Evolutionary conservation across 73 alveolate species (phyloP).

Genomic region (Paramecium sexaurelia): DNA sequence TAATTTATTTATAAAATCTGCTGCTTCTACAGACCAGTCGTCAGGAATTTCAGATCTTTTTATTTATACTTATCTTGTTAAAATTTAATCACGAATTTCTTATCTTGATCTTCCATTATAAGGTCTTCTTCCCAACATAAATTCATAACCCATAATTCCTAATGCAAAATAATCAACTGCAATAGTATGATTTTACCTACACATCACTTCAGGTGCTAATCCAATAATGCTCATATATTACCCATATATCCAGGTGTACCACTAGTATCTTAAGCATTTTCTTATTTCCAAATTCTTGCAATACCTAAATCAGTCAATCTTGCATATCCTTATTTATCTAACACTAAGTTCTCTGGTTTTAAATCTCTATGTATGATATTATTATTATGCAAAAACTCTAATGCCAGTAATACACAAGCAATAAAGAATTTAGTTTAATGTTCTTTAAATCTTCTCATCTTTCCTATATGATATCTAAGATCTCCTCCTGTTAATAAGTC

Average conservation of each 20-base stretch:
- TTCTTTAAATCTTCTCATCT: conserved; percentile 86
- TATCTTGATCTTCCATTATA: conserved; percentile 84
- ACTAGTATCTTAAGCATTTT: conserved; percentile 94
- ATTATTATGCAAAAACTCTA: conserved; percentile 93
- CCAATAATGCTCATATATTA: neutral
- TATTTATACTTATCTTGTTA: conserved; percentile 76
- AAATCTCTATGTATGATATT: conserved; percentile 94
- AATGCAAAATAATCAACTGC: conserved; percentile 76
- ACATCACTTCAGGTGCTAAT: conserved; percentile 81
- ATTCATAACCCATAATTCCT: conserved; percentile 79
- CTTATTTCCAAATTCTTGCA: conserved; percentile 83
- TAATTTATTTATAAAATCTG: conserved; percentile 90
- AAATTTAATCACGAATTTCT: conserved; percentile 80
- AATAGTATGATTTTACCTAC: conserved; percentile 70
- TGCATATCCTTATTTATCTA: conserved; percentile 88
- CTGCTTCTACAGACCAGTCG: conserved; percentile 94
- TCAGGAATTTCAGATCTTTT: conserved; percentile 87
- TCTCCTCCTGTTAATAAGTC: conserved; percentile 97
- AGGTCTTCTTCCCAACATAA: conserved; percentile 87
- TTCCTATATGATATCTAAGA: conserved; percentile 89
- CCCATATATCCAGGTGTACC: conserved; percentile 99
- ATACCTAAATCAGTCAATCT: conserved; percentile 95
- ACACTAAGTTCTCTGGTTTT: conserved; percentile 96
- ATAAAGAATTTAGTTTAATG: conserved; percentile 89
- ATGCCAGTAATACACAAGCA: conserved; percentile 89